phyloP scores from a whole-genome alignment of 169 alveolate genomes.

The Plasmodium adleri region DNA sequence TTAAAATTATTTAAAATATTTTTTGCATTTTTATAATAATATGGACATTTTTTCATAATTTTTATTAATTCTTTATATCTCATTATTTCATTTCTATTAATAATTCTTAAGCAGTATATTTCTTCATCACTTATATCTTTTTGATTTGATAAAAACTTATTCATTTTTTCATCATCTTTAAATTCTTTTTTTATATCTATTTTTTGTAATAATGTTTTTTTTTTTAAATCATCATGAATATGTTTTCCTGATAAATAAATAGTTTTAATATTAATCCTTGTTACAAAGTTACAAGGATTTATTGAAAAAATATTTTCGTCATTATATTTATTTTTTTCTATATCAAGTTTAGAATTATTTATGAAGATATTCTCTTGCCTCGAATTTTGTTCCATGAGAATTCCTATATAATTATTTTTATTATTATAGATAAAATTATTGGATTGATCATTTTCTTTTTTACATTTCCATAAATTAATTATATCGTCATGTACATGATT shows the following conservation, averaged over 20 bases:
- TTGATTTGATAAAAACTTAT: not conserved
- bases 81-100: conserved; percentile 62
- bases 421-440: conserved; percentile 67
- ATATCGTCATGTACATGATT: not conserved
- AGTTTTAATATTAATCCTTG: conserved; percentile 62
- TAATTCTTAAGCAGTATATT: conserved; percentile 29
- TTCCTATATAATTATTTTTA: conserved; percentile 71
- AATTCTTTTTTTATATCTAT: not conserved
- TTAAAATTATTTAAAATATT: conserved; percentile 4
- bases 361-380: not conserved
- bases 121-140: conserved; percentile 19
- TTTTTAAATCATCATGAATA: conserved; percentile 4
- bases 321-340: not conserved
- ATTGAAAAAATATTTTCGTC: conserved; percentile 15
- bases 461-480: conserved; percentile 43
- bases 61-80: conserved; percentile 66
- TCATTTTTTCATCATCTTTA: not conserved
- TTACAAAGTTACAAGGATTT: conserved; percentile 74
- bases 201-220: not conserved
- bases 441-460: conserved; percentile 28
- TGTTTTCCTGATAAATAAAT: conserved; percentile 33
- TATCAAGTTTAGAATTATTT: not conserved
- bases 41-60: conserved; percentile 52
- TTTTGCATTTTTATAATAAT: conserved; percentile 66
- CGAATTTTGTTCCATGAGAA: conserved; percentile 39